Percentiles rank a stretch among this genome's conserved stretches.
Conservation (phyloP, 352 stramenopile genomes). For the Phytophthora litchii region DNA sequence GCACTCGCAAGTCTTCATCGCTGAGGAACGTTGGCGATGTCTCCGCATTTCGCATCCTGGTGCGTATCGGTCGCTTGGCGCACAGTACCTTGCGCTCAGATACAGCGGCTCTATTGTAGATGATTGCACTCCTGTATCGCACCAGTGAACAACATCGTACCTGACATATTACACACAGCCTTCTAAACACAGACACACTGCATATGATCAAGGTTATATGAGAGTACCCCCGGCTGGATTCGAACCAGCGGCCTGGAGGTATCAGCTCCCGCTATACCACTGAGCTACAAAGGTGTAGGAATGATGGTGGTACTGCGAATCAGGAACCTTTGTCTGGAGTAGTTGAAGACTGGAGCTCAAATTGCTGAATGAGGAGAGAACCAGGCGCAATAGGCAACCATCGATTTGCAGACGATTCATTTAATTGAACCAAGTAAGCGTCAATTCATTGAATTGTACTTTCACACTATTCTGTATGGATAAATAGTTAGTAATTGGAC, state of each 20-base stretch:
- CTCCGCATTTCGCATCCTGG: neutral
- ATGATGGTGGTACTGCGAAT: neutral
- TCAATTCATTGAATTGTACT: too few relatives aligned
- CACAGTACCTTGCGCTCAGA: neutral
- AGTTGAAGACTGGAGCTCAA: too few relatives aligned
- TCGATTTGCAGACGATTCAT: too few relatives aligned
- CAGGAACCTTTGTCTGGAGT: too few relatives aligned
- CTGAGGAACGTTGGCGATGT: neutral
- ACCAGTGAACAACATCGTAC: neutral
- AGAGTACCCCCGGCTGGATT: slow-evolving; percentile 6
- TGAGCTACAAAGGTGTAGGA: slow-evolving; percentile 6
- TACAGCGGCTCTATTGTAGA: neutral
- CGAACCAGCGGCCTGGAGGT: slow-evolving; percentile 8
- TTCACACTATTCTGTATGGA: too few relatives aligned
- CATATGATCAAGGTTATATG: neutral
- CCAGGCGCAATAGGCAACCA: too few relatives aligned
- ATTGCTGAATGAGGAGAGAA: too few relatives aligned
- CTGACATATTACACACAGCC: neutral
- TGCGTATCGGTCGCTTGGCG: neutral
- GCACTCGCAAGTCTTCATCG: neutral
- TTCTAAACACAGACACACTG: too few relatives aligned
- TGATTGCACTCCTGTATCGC: neutral
- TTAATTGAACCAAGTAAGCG: too few relatives aligned
- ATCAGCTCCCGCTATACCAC: neutral
- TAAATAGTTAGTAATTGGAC: too few relatives aligned